Percentiles rank a stretch among this genome's conserved stretches.
phyloP scores from a whole-genome alignment of 2,329 filamentous ascomycete species.

The Chaetomium sp. region DNA sequence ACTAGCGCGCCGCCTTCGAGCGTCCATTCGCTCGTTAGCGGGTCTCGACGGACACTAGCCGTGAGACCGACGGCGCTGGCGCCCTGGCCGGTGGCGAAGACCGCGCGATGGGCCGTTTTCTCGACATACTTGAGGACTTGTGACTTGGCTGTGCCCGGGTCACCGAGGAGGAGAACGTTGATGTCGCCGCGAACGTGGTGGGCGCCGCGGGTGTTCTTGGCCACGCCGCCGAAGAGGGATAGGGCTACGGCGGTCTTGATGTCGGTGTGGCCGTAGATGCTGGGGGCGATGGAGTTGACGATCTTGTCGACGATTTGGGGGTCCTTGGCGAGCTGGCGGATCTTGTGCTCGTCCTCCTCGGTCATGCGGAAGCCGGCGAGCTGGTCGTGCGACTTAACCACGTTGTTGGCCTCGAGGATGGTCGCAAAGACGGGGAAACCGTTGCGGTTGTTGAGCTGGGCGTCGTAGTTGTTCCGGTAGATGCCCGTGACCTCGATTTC shows the following conservation, averaged over 20 bases:
- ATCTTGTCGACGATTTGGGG: slow-evolving; percentile 90
- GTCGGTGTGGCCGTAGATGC: slow-evolving; percentile 93
- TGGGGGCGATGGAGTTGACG: slow-evolving; percentile 86
- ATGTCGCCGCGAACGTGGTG: slow-evolving; percentile 95
- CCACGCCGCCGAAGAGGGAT: slow-evolving; percentile 89
- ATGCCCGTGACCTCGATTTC: slow-evolving; percentile 96
- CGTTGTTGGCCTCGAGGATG: slow-evolving; percentile 93
- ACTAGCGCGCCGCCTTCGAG: slow-evolving; percentile 93
- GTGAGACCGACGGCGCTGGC: slow-evolving; percentile 96
- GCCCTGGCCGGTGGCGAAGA: slow-evolving; percentile 96
- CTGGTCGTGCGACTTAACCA: slow-evolving; percentile 95
- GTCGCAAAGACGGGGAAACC: slow-evolving; percentile 98
- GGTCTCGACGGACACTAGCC: slow-evolving; percentile 90
- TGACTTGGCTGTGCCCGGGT: slow-evolving; percentile 96
- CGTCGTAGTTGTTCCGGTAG: slow-evolving; percentile 97
- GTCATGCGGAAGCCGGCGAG: slow-evolving; percentile 93
- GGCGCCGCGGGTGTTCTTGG: slow-evolving; percentile 81
- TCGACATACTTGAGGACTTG: slow-evolving; percentile 97
- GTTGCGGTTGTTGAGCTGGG: slow-evolving; percentile 95
- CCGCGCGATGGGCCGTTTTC: slow-evolving; percentile 91
- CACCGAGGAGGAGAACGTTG: slow-evolving; percentile 91
- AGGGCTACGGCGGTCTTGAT: slow-evolving; percentile 96
- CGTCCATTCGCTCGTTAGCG: slow-evolving; percentile 94
- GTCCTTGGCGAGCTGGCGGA: slow-evolving; percentile 80
- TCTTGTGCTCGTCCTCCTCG: slow-evolving; percentile 88